Evolutionary conservation across 805 yeast species (phyloP).

Genomic region (Komagataella mondaviorum): DNA sequence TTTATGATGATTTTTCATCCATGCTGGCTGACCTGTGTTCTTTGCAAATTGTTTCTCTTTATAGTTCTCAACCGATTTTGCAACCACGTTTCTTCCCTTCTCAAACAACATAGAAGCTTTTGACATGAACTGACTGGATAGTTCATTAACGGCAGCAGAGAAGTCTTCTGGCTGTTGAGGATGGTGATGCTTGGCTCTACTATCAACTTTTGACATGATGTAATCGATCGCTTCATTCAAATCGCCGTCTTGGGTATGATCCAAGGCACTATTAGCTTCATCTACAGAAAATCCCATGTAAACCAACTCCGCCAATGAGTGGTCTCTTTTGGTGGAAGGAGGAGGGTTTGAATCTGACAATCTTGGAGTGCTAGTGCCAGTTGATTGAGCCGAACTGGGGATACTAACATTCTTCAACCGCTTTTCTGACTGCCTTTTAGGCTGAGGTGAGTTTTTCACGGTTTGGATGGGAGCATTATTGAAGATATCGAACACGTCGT

Average conservation of each 20-base stretch:
- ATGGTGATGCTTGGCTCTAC: constrained; percentile 8
- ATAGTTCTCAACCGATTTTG: constrained; percentile 49
- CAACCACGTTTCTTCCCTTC: constrained; percentile 45
- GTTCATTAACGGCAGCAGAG: constrained; percentile 29
- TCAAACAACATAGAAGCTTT: constrained; percentile 47
- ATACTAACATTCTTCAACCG: neutral
- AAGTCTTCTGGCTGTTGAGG: constrained; percentile 17
- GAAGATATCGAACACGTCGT: neutral
- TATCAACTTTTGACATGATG: constrained; percentile 49
- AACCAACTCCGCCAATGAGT: constrained; percentile 49
- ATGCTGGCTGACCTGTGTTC: constrained; percentile 38
- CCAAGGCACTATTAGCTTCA: constrained; percentile 47
- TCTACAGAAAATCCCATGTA: constrained; percentile 71
- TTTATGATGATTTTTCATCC: constrained; percentile 54
- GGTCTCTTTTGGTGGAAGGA: constrained; percentile 19
- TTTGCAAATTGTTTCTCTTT: constrained; percentile 20
- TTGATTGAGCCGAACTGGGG: neutral
- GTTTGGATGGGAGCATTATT: neutral
- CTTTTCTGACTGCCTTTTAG: neutral
- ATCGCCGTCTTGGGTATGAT: constrained; percentile 36
- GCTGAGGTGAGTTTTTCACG: neutral
- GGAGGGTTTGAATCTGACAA: neutral
- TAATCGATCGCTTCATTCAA: constrained; percentile 53
- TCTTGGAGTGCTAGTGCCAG: neutral
- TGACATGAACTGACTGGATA: constrained; percentile 41